Percentiles rank a stretch among this genome's conserved stretches.
Conservation (phyloP, 2,329 filamentous ascomycete genomes). For the Neonectria coccinea region DNA sequence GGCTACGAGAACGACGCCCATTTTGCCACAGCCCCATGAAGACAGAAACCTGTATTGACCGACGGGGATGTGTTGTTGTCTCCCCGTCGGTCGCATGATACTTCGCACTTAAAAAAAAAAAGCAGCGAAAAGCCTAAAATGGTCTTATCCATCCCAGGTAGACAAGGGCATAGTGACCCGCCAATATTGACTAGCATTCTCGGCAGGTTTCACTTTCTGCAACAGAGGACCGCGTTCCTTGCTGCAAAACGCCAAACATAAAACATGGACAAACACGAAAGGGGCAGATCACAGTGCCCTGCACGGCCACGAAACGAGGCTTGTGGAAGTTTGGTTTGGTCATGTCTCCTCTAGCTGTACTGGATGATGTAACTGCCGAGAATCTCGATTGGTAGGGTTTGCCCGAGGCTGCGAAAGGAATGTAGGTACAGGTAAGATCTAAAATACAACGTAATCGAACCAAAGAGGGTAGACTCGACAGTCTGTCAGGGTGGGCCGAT, state of each 20-base stretch:
- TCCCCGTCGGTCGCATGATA: background rate
- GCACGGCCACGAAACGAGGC: background rate
- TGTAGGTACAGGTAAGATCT: slow-evolving; percentile 27
- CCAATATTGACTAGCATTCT: background rate
- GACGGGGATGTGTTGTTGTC: background rate
- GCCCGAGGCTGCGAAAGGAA: slow-evolving; percentile 21
- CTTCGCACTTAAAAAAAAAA: too few species aligned
- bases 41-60: too few species aligned
- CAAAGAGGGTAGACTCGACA: slow-evolving; percentile 11
- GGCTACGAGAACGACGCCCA: background rate
- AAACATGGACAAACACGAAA: background rate
- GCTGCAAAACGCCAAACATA: background rate
- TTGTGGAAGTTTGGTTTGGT: background rate
- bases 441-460: slow-evolving; percentile 22
- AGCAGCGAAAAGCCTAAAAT: background rate
- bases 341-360: slow-evolving; percentile 7
- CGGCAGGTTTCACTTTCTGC: background rate
- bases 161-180: background rate
- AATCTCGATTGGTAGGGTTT: slow-evolving; percentile 12
- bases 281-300: too few species aligned
- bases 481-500: background rate
- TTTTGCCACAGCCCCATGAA: background rate
- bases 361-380: background rate
- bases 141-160: background rate
- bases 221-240: background rate